Evolutionary conservation across 2,329 filamentous ascomycete genomes (phyloP).

Genomic region (Paecilomyces variotii): DNA sequence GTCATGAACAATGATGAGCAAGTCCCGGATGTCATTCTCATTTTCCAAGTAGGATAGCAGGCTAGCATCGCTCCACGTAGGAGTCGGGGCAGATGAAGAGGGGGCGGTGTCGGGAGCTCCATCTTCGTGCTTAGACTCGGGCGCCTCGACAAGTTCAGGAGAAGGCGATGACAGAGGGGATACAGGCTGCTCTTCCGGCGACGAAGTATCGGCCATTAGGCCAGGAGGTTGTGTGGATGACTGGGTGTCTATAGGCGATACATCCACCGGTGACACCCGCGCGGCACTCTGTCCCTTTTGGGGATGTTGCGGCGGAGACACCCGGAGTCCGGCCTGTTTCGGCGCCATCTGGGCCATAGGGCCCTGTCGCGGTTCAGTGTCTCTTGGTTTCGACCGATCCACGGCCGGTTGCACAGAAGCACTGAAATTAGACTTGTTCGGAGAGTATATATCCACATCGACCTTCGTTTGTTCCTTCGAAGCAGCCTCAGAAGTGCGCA

Average conservation of each 20-base stretch:
- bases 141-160: conserved; percentile 18
- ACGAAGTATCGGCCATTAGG: conserved; percentile 63
- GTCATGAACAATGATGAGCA: conserved; percentile 87
- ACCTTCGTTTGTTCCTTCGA: conserved; percentile 1
- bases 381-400: neutral
- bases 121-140: conserved; percentile 24
- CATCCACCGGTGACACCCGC: conserved; percentile 61
- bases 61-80: conserved; percentile 78
- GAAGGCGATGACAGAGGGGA: conserved; percentile 55
- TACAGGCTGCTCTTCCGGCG: conserved; percentile 54
- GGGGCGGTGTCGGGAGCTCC: conserved; percentile 47
- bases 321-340: conserved; percentile 8
- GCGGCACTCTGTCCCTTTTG: conserved; percentile 31
- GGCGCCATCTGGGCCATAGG: conserved; percentile 10
- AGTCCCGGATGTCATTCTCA: conserved; percentile 76
- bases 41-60: conserved; percentile 88
- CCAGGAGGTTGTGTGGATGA: conserved; percentile 47
- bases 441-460: conserved; percentile 3
- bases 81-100: conserved; percentile 47
- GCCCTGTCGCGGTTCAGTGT: neutral
- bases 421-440: conserved; percentile 1
- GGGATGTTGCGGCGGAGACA: conserved; percentile 14
- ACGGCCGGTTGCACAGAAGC: neutral
- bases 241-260: conserved; percentile 48
- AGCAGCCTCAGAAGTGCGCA: conserved; percentile 15